phyloP scores from a whole-genome alignment of 768 basidiomycete genomes.

The Candolleomyces eurysporus region DNA sequence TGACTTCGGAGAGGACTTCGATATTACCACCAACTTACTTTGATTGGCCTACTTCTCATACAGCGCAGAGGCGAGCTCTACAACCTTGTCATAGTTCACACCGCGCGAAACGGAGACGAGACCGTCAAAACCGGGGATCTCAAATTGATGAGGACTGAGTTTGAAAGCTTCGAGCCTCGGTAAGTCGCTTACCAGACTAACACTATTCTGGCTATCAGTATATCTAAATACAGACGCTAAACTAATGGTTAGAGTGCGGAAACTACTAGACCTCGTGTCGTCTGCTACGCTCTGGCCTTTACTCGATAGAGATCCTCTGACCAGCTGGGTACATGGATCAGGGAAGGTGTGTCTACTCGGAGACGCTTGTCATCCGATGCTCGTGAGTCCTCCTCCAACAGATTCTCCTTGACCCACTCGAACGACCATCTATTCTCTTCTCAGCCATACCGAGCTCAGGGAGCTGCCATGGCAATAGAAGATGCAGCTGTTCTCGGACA shows the following conservation, averaged over 20 bases:
- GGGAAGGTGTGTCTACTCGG: slow-evolving; percentile 47
- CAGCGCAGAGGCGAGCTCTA: slow-evolving; percentile 39
- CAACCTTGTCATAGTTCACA: slow-evolving; percentile 41
- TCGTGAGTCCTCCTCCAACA: slow-evolving; percentile 33
- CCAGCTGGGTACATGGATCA: slow-evolving; percentile 45
- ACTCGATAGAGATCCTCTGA: slow-evolving; percentile 46
- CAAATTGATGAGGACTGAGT: slow-evolving; percentile 47
- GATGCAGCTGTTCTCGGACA: slow-evolving; percentile 49
- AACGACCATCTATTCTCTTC: background rate
- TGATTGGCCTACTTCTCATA: too few species aligned
- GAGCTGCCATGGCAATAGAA: slow-evolving; percentile 56
- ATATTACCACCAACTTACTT: too few species aligned
- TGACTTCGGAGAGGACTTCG: too few species aligned
- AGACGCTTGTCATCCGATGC: slow-evolving; percentile 59
- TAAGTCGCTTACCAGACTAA: slow-evolving; percentile 12
- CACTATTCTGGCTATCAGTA: too few species aligned
- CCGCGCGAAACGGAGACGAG: slow-evolving; percentile 37
- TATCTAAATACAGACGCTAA: background rate
- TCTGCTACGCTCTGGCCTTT: slow-evolving; percentile 46
- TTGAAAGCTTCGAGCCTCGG: slow-evolving; percentile 49
- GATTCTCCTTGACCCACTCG: too few species aligned
- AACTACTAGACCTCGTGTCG: slow-evolving; percentile 41
- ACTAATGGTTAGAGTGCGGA: slow-evolving; percentile 33
- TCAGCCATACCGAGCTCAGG: slow-evolving; percentile 55
- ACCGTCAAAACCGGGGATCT: slow-evolving; percentile 40